Base-by-base conservation (phyloP, 2,329 filamentous ascomycete genomes). In the Fusarium sp. region DNA sequence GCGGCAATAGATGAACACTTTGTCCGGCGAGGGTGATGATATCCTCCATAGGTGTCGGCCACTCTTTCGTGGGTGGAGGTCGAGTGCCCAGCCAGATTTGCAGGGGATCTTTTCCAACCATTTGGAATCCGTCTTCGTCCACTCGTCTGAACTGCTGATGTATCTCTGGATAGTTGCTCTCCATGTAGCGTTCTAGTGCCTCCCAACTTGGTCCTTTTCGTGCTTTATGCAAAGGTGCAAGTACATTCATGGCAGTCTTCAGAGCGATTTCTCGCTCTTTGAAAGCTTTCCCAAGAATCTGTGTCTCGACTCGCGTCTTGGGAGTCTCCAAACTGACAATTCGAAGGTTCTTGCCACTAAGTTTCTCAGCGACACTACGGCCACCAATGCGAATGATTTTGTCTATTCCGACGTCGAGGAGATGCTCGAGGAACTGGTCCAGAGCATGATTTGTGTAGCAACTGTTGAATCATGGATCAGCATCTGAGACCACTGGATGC, bases 351-450 rank as follows among this genome's bases (percentile, higher is more conserved):
- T 23, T 46, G 8, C 52, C 26, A 4, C 31, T 18, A 5, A 69
- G 63, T 15, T 64, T 33, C 11, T 33, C 15, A 0, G 63, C 28
- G 11, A 46, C 50, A n/a, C 66, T 70, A 2, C 70, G 63, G 2
- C 57, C 46, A 0, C 89, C 89, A 9, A 92, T 85, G 0, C 89
- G 86, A 36, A 91, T 83, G 30, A 91, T 81, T 6, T 85, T 78
- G 0, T 76, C 67, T 6, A 85, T 75, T 0, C 79, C 80, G 3
- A 78, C 78, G 4, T 84, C 77, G 0, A 87, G 56, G 0, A 91
- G 74, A 61, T 89, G 84, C 63, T 90, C 84, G 0, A 91, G 79
- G 2, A 91, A 82, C 67, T 86, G 84, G 51, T 85, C 84, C 0
- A 85, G 62, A 0, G 82, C 83, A 42, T 84, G 82, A 55, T 78